These are phyloP conservation scores for Alternaria panax DNA, from an alignment of 2,329 filamentous ascomycete species.

Conservation along the genomic window DNA sequence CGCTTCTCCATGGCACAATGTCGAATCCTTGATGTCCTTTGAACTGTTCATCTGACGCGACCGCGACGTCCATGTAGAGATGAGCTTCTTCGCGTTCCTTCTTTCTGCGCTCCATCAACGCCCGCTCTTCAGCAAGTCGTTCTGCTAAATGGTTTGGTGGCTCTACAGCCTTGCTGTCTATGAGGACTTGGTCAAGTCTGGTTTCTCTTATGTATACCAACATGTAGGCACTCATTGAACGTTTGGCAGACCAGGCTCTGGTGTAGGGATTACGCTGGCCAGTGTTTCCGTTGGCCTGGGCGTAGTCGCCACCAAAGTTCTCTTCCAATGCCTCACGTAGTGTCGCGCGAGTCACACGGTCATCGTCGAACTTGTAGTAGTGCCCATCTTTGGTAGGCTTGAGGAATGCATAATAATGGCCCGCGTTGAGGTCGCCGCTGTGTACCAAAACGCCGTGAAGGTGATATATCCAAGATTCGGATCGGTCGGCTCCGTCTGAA, in stretches of 20 bases:
- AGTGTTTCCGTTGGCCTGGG: slow-evolving; percentile 63
- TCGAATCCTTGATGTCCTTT: slow-evolving; percentile 83
- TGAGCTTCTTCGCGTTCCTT: slow-evolving; percentile 95
- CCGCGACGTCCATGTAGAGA: slow-evolving; percentile 84
- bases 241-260: slow-evolving; percentile 68
- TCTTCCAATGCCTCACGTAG: slow-evolving; percentile 92
- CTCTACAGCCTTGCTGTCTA: slow-evolving; percentile 76
- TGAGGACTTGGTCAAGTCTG: slow-evolving; percentile 81
- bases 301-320: slow-evolving; percentile 92
- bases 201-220: slow-evolving; percentile 94
- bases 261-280: slow-evolving; percentile 71
- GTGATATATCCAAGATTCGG: slow-evolving; percentile 89
- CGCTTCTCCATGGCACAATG: slow-evolving; percentile 66
- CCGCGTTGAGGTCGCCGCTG: slow-evolving; percentile 94
- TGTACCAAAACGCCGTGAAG: slow-evolving; percentile 95
- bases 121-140: slow-evolving; percentile 82
- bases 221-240: slow-evolving; percentile 94
- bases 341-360: slow-evolving; percentile 93
- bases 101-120: slow-evolving; percentile 74
- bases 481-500: slow-evolving; percentile 82
- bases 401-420: slow-evolving; percentile 97
- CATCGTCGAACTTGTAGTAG: slow-evolving; percentile 98
- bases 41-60: slow-evolving; percentile 85
- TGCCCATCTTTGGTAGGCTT: slow-evolving; percentile 88
- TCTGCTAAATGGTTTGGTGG: slow-evolving; percentile 82